Conservation (phyloP, 1,139 yeast species). For the Magnusiomyces fungicola region DNA sequence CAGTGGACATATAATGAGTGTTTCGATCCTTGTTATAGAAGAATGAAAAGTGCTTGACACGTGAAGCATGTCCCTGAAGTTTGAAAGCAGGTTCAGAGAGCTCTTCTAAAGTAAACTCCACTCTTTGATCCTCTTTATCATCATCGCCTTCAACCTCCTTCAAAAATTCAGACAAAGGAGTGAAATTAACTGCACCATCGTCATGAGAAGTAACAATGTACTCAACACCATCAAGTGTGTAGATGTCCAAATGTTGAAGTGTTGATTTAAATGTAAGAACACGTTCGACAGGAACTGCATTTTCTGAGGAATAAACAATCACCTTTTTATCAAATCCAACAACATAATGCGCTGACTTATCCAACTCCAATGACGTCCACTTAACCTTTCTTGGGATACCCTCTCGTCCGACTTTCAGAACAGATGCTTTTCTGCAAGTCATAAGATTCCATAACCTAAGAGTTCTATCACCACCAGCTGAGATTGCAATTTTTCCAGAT, state of each 20-base stretch:
- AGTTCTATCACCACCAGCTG: slow-evolving; percentile 79
- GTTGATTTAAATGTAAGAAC: slow-evolving; percentile 44
- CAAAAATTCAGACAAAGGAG: slow-evolving; percentile 31
- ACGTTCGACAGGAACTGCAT: slow-evolving; percentile 51
- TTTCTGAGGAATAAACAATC: slow-evolving; percentile 56
- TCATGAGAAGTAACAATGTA: slow-evolving; percentile 63
- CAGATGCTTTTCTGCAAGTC: slow-evolving; percentile 96
- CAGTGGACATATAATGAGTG: slow-evolving; percentile 52
- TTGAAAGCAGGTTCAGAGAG: slow-evolving; percentile 33
- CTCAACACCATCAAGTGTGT: slow-evolving; percentile 35
- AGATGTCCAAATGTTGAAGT: slow-evolving; percentile 60
- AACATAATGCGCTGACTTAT: slow-evolving; percentile 50
- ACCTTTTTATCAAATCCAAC: slow-evolving; percentile 67
- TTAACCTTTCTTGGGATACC: slow-evolving; percentile 27
- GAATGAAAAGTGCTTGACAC: slow-evolving; percentile 71
- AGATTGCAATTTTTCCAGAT: slow-evolving; percentile 82
- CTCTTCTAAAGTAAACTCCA: slow-evolving; percentile 25
- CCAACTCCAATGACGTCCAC: slow-evolving; percentile 25
- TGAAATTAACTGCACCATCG: slow-evolving; percentile 65
- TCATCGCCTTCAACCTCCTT: slow-evolving; percentile 28
- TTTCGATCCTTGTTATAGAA: slow-evolving; percentile 39
- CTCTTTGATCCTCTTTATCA: slow-evolving; percentile 25
- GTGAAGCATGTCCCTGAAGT: slow-evolving; percentile 71
- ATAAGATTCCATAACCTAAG: slow-evolving; percentile 89
- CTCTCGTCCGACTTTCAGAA: slow-evolving; percentile 57